These are phyloP conservation scores for Sporisorium graminicola DNA, from an alignment of 1,284 basidiomycete genomes.

Conservation along the genomic window DNA sequence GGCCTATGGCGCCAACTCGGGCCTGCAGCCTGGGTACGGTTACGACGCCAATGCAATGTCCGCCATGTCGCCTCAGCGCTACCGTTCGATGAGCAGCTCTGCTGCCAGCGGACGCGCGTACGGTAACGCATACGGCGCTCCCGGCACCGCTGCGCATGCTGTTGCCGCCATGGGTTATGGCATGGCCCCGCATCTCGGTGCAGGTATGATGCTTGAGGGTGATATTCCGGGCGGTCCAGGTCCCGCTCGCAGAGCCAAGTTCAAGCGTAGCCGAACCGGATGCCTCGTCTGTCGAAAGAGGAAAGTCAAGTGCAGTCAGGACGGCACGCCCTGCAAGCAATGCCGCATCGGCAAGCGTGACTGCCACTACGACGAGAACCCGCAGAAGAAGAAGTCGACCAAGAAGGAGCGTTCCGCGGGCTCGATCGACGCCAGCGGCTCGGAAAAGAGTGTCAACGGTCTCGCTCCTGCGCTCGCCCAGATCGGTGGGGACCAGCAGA, in stretches of 20 bases:
- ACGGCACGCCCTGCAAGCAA: constrained; percentile 64
- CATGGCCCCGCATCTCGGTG: constrained; percentile 46
- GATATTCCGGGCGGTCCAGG: constrained; percentile 52
- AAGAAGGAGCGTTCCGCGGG: constrained; percentile 45
- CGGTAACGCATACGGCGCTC: constrained; percentile 35
- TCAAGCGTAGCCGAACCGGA: constrained; percentile 62
- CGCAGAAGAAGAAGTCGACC: constrained; percentile 53
- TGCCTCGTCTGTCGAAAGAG: constrained; percentile 65
- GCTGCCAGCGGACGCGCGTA: constrained; percentile 54
- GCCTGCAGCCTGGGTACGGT: constrained; percentile 33
- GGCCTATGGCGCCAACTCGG: constrained; percentile 45
- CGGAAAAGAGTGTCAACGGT: constrained; percentile 48
- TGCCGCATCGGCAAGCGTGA: constrained; percentile 64
- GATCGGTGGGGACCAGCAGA: constrained; percentile 21
- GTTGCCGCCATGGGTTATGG: constrained; percentile 50
- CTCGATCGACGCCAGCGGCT: constrained; percentile 41
- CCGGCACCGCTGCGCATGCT: constrained; percentile 46
- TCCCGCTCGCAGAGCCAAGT: constrained; percentile 57
- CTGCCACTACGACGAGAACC: constrained; percentile 62
- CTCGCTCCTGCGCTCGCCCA: constrained; percentile 25
- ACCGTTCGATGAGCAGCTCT: constrained; percentile 53
- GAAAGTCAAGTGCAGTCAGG: constrained; percentile 65
- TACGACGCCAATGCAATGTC: constrained; percentile 45
- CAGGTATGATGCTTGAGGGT: constrained; percentile 49
- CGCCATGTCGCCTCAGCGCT: constrained; percentile 49